Evolutionary conservation across 1,284 basidiomycete genomes (phyloP).

Genomic region (Boletus coffeatus): DNA sequence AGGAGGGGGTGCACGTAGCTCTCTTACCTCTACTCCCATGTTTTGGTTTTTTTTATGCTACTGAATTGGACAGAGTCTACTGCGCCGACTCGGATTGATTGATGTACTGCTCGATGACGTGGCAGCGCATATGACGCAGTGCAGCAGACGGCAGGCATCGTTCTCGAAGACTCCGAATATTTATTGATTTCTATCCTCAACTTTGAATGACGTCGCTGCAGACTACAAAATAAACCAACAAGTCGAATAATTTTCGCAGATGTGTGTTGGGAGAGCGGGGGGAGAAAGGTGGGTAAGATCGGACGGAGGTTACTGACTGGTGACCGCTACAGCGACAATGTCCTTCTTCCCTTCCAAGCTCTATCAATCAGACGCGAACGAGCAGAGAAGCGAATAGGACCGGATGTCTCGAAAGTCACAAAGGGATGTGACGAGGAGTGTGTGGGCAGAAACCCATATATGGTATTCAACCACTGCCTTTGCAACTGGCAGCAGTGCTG

Average conservation of each 20-base stretch:
- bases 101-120: too few species aligned
- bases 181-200: too few species aligned
- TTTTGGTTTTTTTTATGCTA: too few species aligned
- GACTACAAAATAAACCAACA: too few species aligned
- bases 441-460: neutral
- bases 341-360: conserved; percentile 63
- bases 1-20: too few species aligned
- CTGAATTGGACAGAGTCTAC: too few species aligned
- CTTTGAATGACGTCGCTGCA: too few species aligned
- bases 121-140: too few species aligned
- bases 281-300: neutral
- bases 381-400: neutral
- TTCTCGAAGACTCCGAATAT: too few species aligned
- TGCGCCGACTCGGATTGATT: too few species aligned
- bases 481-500: conserved; percentile 69
- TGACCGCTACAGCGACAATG: conserved; percentile 43
- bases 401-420: neutral
- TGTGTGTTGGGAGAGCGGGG: neutral
- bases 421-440: neutral
- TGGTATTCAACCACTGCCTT: conserved; percentile 51
- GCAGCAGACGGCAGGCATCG: too few species aligned
- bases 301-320: neutral
- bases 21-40: too few species aligned
- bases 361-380: conserved; percentile 34
- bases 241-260: neutral